Percentiles rank a stretch among this genome's conserved stretches.
Conservation (phyloP, 2,329 filamentous ascomycete genomes). For the Hypoxylon sp. region DNA sequence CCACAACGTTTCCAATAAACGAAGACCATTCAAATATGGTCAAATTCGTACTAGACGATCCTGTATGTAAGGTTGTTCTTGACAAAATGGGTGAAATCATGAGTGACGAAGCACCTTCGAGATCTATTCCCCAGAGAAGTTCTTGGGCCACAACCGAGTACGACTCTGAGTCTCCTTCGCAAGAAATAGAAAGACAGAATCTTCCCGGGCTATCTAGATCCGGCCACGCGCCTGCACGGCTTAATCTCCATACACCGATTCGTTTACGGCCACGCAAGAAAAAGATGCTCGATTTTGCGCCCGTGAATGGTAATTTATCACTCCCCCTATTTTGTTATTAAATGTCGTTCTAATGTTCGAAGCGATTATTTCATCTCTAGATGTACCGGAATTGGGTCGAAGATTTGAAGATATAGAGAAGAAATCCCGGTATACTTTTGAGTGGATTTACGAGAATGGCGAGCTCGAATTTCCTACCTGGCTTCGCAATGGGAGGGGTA, state of each 20-base stretch:
- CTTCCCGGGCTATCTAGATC: neutral
- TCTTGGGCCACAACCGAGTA: neutral
- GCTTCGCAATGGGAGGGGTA: constrained; percentile 2
- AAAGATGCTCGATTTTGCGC: neutral
- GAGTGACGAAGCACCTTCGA: neutral
- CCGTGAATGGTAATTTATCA: neutral
- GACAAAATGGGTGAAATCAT: neutral
- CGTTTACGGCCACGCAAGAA: neutral
- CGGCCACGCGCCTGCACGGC: neutral
- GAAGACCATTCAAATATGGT: constrained; percentile 15
- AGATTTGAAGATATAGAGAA: constrained; percentile 3
- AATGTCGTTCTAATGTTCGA: neutral
- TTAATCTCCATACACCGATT: neutral
- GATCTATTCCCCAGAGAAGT: neutral
- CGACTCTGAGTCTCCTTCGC: neutral
- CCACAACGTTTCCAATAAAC: constrained; percentile 1
- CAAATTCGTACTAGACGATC: constrained; percentile 1
- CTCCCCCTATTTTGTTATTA: neutral
- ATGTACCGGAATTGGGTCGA: neutral
- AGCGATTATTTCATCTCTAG: neutral
- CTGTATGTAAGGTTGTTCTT: neutral
- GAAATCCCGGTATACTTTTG: constrained; percentile 3
- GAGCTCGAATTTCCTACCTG: constrained; percentile 3
- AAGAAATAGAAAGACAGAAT: neutral
- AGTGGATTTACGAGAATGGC: constrained; percentile 8